Evolutionary conservation across 2,329 filamentous ascomycete species (phyloP).

Genomic region (Penicillium brevicompactum): DNA sequence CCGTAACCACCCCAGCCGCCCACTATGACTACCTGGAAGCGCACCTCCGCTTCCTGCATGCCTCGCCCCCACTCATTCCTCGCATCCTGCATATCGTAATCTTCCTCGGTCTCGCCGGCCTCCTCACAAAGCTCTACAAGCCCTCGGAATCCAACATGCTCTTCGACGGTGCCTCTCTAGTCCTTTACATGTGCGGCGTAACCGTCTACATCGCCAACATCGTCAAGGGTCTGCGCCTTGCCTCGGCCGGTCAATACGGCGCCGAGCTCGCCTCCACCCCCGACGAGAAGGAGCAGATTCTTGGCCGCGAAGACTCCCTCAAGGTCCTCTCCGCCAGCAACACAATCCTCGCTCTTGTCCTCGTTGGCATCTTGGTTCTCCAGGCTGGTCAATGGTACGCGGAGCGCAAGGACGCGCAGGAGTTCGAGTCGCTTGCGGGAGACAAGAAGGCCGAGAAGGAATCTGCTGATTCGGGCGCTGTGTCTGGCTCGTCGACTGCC

Average conservation of each 20-base stretch:
- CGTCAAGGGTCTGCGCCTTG: conserved; percentile 86
- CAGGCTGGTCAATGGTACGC: conserved; percentile 99
- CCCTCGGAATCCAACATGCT: conserved; percentile 93
- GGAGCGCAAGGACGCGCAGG: conserved; percentile 86
- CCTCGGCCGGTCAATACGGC: conserved; percentile 71
- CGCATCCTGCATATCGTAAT: conserved; percentile 95
- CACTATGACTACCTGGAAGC: conserved; percentile 86
- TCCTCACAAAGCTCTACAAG: conserved; percentile 92
- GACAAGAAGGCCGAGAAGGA: conserved; percentile 44
- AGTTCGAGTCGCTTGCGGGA: conserved; percentile 62
- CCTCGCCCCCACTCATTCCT: conserved; percentile 85
- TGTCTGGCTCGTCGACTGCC: conserved; percentile 6
- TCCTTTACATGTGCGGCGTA: conserved; percentile 79
- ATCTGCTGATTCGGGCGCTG: neutral
- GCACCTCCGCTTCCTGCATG: conserved; percentile 89
- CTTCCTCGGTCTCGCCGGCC: conserved; percentile 81
- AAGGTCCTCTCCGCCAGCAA: conserved; percentile 92
- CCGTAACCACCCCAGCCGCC: conserved; percentile 43
- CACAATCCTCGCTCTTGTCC: conserved; percentile 88
- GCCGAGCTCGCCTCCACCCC: conserved; percentile 39
- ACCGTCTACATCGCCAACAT: conserved; percentile 96
- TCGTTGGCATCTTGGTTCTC: conserved; percentile 87
- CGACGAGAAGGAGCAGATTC: conserved; percentile 64
- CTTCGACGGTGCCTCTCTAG: conserved; percentile 76
- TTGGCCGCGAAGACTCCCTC: conserved; percentile 85